Base-by-base conservation (phyloP, 2,329 filamentous ascomycete genomes). In the Aaosphaeria arxii region DNA sequence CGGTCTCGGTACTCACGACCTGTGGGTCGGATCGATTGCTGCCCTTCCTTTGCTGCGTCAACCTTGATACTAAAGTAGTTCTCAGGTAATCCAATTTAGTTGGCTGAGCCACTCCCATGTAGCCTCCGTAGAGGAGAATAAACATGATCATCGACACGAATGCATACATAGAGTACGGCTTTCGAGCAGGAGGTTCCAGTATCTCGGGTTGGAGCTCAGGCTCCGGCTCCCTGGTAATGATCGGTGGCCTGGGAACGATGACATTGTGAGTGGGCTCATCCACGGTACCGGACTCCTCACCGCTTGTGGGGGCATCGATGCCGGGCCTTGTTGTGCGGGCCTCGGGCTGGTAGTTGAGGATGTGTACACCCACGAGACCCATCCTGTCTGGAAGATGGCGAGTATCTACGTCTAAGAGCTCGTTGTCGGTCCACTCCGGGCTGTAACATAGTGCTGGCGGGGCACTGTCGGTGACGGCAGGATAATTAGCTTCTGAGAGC, bases 401-500 rank as follows among this genome's bases (percentile, higher is more conserved):
- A 4, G 53, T 46, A 13, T 64, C 64, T 58, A 61, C 67, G 40
- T 53, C 55, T 28, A 61, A 42, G 24, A 62, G 38, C 11, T 62
- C 55, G 11, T 57, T 56, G 35, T 62, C 43, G 6, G 11, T 7
- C 56, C 51, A 57, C n/a, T 56, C 53, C 6, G 52, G 56, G 24
- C 76, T 74, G 54, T 84, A 83, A 61, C 78, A 83, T 45, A 77
- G 70, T 6, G 84, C 83, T 53, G 74, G 71, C 28, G 77, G 73
- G 4, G 83, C 84, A 38, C 79, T 85, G 45, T 89, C 83, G 24
- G 91, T 86, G 30, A 96, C 89, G 7, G 92, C 79, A 4, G 94
- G 94, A 59, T 96, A 97, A 6, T 84, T 84, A 38, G 78, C 80
- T 49, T 95, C 92, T 1, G 92, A 96, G 72, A 97, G 80, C 31